A percentile compares a stretch with the other conserved stretches of the same genome.
These are phyloP conservation scores for Coniophora puteana DNA, from an alignment of 1,284 basidiomycete genomes.

Conservation along the genomic window DNA sequence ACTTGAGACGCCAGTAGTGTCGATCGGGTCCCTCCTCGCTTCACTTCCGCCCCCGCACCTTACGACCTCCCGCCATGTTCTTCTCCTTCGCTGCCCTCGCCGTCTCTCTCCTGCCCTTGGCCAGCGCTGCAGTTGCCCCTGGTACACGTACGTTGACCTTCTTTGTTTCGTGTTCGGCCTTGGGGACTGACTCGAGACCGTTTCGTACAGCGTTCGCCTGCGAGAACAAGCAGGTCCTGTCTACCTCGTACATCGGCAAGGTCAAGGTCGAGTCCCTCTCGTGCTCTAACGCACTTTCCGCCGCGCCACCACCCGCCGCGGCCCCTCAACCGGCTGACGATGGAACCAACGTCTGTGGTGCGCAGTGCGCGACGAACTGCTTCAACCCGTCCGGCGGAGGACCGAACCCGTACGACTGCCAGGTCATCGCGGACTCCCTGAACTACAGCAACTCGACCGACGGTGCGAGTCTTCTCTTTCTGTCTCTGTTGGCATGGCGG, in stretches of 20 bases:
- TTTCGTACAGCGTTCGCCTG: constrained; percentile 3
- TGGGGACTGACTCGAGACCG: no score
- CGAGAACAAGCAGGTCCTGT: constrained; percentile 15
- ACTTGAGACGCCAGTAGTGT: no score
- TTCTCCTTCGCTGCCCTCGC: background rate
- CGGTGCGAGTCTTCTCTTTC: constrained; percentile 20
- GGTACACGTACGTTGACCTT: background rate
- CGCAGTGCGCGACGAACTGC: constrained; percentile 38
- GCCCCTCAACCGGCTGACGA: background rate
- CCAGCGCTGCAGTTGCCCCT: background rate
- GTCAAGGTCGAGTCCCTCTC: constrained; percentile 28
- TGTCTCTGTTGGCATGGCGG: background rate
- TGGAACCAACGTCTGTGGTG: constrained; percentile 34
- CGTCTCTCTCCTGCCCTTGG: background rate
- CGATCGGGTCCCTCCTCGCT: no score
- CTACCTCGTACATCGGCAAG: constrained; percentile 31
- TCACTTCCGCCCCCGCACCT: no score
- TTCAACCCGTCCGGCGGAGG: constrained; percentile 39
- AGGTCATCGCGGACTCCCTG: constrained; percentile 42
- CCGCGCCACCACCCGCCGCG: background rate
- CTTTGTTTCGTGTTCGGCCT: background rate
- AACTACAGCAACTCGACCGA: constrained; percentile 40
- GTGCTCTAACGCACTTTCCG: constrained; percentile 20
- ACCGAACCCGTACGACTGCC: constrained; percentile 41
- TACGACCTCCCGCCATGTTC: no score